phyloP scores from a whole-genome alignment of 2,329 filamentous ascomycete species.

The Lasiodiplodia sp. region DNA sequence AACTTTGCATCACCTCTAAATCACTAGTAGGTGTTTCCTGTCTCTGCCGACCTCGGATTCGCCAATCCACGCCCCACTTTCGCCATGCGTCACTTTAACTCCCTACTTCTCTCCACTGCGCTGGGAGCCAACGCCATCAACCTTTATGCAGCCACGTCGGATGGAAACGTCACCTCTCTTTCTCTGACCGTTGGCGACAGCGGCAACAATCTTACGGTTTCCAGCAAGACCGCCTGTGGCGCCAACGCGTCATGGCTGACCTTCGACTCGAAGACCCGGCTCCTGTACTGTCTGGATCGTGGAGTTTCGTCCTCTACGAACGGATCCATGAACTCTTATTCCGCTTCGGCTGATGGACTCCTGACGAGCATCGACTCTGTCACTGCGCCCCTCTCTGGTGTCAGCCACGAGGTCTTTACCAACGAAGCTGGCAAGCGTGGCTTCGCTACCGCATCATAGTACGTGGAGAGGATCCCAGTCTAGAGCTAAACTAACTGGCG shows the following conservation, averaged over 20 bases:
- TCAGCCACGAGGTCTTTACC: constrained; percentile 50
- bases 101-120: neutral
- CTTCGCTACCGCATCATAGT: constrained; percentile 53
- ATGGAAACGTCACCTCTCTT: constrained; percentile 20
- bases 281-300: constrained; percentile 69
- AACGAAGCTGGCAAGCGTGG: constrained; percentile 45
- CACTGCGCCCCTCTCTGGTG: constrained; percentile 50
- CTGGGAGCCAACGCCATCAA: constrained; percentile 9
- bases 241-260: constrained; percentile 68
- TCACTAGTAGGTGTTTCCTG: neutral
- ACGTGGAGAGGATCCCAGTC: neutral
- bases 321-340: constrained; percentile 53
- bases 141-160: constrained; percentile 16
- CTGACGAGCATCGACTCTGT: constrained; percentile 36
- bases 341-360: constrained; percentile 47
- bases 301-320: constrained; percentile 53
- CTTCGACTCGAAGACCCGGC: constrained; percentile 57
- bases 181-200: neutral
- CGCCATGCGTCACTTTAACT: constrained; percentile 4
- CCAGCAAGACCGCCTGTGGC: constrained; percentile 38
- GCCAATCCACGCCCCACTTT: neutral
- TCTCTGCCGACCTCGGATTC: neutral
- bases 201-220: neutral
- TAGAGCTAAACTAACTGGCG: neutral
- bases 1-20: neutral